Conservation (phyloP, 108 stramenopile species). For the Hondaea fermentalgiana region DNA sequence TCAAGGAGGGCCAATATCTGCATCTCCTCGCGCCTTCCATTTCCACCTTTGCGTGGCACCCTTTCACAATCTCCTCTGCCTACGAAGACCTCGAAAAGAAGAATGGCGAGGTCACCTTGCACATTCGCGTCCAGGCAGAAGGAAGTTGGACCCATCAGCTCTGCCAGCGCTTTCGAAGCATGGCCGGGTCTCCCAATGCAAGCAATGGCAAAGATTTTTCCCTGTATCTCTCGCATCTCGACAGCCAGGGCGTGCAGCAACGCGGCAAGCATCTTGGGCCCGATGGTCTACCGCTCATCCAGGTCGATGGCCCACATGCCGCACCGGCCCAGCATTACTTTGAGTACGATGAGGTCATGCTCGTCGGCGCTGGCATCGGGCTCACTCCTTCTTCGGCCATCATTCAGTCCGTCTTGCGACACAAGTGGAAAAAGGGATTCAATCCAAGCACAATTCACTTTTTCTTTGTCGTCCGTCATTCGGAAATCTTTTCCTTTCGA, state of each 20-base stretch:
- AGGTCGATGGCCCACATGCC: slow-evolving; percentile 38
- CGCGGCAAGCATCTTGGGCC: slow-evolving; percentile 32
- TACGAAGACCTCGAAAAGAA: slow-evolving; percentile 28
- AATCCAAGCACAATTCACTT: slow-evolving; percentile 35
- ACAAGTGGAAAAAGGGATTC: slow-evolving; percentile 45
- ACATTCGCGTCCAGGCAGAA: slow-evolving; percentile 31
- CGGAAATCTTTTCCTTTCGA: slow-evolving; percentile 33
- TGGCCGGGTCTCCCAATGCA: neutral
- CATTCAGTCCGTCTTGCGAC: slow-evolving; percentile 26
- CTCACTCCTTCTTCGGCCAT: slow-evolving; percentile 36
- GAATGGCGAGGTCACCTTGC: slow-evolving; percentile 28
- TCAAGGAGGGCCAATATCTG: slow-evolving; percentile 44
- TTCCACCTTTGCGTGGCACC: slow-evolving; percentile 32
- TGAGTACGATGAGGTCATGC: slow-evolving; percentile 22
- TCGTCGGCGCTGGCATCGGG: slow-evolving; percentile 42
- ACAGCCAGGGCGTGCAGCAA: neutral
- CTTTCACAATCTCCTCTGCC: slow-evolving; percentile 37
- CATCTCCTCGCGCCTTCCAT: slow-evolving; percentile 32
- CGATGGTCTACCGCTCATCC: slow-evolving; percentile 27
- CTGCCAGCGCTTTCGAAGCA: slow-evolving; percentile 5
- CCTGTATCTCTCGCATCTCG: neutral
- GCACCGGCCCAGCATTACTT: slow-evolving; percentile 38
- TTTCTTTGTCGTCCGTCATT: slow-evolving; percentile 39
- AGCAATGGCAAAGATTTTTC: neutral
- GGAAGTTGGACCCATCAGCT: slow-evolving; percentile 12